Evolutionary conservation across 2,329 filamentous ascomycete species (phyloP), one percentile per base, ranked within the genome.

Genomic region (Beauveria sp.): DNA sequence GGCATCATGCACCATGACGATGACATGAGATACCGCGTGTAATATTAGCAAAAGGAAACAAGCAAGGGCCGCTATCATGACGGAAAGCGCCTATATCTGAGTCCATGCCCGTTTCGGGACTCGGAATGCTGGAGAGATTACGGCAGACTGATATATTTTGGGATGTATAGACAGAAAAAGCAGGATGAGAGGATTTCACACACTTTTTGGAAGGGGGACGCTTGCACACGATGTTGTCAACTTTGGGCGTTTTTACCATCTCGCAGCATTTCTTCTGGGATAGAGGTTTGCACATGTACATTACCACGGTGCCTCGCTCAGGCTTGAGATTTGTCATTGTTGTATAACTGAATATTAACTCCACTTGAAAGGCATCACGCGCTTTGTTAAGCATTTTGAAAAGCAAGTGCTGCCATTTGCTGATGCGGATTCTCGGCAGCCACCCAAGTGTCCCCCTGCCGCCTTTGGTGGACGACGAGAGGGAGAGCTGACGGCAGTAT

Each of bases 261-360:
- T 60, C 58, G 40, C 50, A 60, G 42, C 28, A 53, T 53, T 53
- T 47, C 51, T 53, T 43, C 42, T 47, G 56, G 46, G 42, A 18
- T 55, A 46, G 40, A 42, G 58, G 43, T 47, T 54, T 60, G 58
- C 51, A 51, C 45, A 60, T 60, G 58, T 60, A 60, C 49, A 54
- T 60, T 60, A 53, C 50, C 58, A 60, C 58, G 42, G 58, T 60
- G 42, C 50, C 50, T 53, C 28, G 40, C 38, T 49, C 49, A 54
- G 50, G 51, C 58, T 55, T 60, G 58, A 60, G 58, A 60, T 54
- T 60, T 60, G 28, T 51, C 34, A 50, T 22, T 53, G 50, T 40
- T 60, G 58, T 54, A 49, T 47, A 54, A 60, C 58, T 55, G 42
- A 53, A 60, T 55, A 60, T 55, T 42, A 51, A 55, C 58, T 60